Evolutionary conservation across 2,329 filamentous ascomycete genomes (phyloP).

Genomic region (Fusarium anthophilum): DNA sequence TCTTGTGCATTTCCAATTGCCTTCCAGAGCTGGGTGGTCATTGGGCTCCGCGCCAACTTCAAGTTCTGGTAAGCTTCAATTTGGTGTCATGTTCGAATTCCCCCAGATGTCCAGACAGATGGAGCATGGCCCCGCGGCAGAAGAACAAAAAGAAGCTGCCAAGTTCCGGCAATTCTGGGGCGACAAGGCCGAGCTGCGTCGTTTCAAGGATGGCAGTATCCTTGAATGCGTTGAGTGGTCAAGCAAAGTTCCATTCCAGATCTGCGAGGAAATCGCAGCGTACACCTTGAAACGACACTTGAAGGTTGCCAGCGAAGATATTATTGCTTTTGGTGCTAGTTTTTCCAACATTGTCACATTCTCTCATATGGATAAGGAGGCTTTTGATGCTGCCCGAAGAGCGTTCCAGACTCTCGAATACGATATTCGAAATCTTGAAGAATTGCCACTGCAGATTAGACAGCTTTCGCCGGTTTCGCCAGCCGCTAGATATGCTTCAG

Average conservation of each 20-base stretch:
- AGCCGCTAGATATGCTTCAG: conserved; percentile 77
- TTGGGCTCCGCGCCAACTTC: conserved; percentile 34
- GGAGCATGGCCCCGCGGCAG: conserved; percentile 87
- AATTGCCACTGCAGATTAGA: conserved; percentile 86
- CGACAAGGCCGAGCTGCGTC: conserved; percentile 87
- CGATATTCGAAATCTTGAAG: conserved; percentile 79
- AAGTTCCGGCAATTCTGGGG: conserved; percentile 94
- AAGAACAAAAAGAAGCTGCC: conserved; percentile 83
- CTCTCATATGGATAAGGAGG: conserved; percentile 58
- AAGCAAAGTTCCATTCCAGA: conserved; percentile 67
- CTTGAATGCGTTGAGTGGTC: conserved; percentile 91
- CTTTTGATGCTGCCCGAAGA: conserved; percentile 75
- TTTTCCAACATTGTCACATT: conserved; percentile 60
- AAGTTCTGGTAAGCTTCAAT: conserved; percentile 55
- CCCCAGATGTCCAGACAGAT: conserved; percentile 78
- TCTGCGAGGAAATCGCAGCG: conserved; percentile 81
- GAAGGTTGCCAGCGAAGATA: conserved; percentile 62
- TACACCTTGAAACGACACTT: conserved; percentile 79
- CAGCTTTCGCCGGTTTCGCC: conserved; percentile 79
- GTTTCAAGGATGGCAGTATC: conserved; percentile 96
- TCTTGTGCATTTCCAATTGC: conserved; percentile 68
- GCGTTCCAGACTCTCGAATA: conserved; percentile 79
- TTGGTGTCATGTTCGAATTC: conserved; percentile 79
- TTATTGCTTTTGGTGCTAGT: conserved; percentile 61
- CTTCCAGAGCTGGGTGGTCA: conserved; percentile 46